Conservation (phyloP, 2,329 filamentous ascomycete species). For the Botrytis pseudocinerea region DNA sequence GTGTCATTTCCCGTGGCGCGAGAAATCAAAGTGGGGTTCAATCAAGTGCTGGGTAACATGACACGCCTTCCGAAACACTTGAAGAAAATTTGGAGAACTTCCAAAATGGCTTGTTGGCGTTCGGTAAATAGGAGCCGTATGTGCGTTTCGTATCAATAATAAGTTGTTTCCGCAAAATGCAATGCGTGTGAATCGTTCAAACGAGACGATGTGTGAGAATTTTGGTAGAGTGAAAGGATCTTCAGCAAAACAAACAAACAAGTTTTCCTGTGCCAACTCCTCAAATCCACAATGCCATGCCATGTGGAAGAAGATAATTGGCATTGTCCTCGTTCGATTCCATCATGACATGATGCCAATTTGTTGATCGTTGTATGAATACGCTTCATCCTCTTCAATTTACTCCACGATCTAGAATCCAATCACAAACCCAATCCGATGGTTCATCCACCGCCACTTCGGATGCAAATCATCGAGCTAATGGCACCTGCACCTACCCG, state of each 20-base stretch:
- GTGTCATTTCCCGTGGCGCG: background rate
- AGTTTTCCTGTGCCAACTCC: background rate
- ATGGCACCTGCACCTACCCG: background rate
- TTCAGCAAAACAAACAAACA: background rate
- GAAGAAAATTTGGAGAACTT: background rate
- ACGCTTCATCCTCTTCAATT: background rate
- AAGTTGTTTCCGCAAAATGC: background rate
- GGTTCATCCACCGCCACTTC: background rate
- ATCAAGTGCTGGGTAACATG: background rate
- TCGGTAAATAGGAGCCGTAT: background rate
- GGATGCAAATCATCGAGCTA: background rate
- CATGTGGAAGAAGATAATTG: background rate
- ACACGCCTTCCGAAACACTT: background rate
- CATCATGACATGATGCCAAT: constrained; percentile 5
- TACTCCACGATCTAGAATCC: background rate
- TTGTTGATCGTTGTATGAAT: background rate
- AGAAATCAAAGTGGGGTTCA: background rate
- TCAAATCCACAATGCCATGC: background rate
- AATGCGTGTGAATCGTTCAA: background rate
- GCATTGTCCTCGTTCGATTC: background rate
- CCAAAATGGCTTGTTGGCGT: background rate
- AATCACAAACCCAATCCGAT: background rate
- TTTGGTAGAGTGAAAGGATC: background rate
- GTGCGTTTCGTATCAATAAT: background rate
- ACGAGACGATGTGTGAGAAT: background rate